These are phyloP conservation scores for Suillus americanus DNA, from an alignment of 768 basidiomycete species.

Conservation along the genomic window DNA sequence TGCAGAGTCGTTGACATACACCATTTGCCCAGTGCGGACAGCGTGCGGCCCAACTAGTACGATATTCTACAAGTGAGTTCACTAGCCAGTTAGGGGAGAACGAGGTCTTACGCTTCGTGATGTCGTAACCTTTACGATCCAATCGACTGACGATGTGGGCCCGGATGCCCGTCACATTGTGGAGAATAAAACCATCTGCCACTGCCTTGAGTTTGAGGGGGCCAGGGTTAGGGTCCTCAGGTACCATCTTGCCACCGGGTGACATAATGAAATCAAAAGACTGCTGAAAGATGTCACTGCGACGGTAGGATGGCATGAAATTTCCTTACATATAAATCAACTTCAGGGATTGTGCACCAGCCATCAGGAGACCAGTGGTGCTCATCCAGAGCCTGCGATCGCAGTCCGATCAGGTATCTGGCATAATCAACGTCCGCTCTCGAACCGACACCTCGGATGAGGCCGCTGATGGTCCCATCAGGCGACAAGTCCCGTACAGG, in stretches of 20 bases:
- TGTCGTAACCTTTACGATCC: conserved; percentile 84
- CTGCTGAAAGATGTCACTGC: conserved; percentile 37
- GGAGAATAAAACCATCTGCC: conserved; percentile 69
- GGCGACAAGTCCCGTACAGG: conserved; percentile 38
- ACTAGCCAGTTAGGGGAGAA: conserved; percentile 4
- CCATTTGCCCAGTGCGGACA: conserved; percentile 76
- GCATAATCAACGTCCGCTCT: conserved; percentile 82
- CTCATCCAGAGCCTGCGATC: conserved; percentile 49
- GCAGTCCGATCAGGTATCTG: conserved; percentile 61
- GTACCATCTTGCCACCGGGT: conserved; percentile 44
- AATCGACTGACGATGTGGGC: conserved; percentile 75
- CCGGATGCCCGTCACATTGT: conserved; percentile 77
- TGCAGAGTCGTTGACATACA: conserved; percentile 74
- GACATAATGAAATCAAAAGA: conserved; percentile 83
- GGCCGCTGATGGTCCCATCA: conserved; percentile 38
- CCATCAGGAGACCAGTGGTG: conserved; percentile 66
- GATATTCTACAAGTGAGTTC: conserved; percentile 7
- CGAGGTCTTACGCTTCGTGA: conserved; percentile 66
- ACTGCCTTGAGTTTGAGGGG: conserved; percentile 61
- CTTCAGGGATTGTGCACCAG: conserved; percentile 71
- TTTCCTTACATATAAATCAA: conserved; percentile 65
- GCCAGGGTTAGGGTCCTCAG: conserved; percentile 73
- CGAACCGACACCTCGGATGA: conserved; percentile 68
- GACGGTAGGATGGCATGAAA: conserved; percentile 3
- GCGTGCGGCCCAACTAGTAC: conserved; percentile 75